Conservation (phyloP, 768 basidiomycete genomes). For the Sporobolomyces phaffii region DNA sequence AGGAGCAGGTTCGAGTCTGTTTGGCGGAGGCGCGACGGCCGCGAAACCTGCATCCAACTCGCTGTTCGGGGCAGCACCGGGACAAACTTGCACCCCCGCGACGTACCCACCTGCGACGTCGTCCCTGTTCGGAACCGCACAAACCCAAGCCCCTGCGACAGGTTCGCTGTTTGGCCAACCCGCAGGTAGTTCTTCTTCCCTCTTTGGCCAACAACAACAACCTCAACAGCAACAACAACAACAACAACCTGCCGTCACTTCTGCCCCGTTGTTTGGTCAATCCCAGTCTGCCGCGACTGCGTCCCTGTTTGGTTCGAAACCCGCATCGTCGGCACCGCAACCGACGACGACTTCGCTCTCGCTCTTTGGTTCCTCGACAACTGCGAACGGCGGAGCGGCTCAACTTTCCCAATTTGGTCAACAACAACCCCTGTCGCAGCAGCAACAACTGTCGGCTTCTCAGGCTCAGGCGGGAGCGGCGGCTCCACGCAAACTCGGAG, state of each 20-base stretch:
- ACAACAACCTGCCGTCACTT: constrained; percentile 41
- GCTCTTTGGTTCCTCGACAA: constrained; percentile 44
- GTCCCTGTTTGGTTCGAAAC: constrained; percentile 34
- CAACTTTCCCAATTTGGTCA: neutral
- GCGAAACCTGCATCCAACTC: no score
- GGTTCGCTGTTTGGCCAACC: constrained; percentile 2
- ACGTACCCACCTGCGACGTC: neutral
- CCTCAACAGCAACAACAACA: constrained; percentile 30
- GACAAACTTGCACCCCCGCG: neutral
- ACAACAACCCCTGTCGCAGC: neutral
- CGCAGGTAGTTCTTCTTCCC: no score
- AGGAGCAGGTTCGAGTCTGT: constrained; percentile 3
- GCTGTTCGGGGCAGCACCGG: no score
- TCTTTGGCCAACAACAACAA: constrained; percentile 17
- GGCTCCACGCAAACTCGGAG: constrained; percentile 49
- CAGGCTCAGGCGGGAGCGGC: constrained; percentile 44
- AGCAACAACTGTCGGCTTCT: constrained; percentile 44
- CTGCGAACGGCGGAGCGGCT: constrained; percentile 5
- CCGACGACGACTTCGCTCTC: constrained; percentile 41
- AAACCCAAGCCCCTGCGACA: neutral
- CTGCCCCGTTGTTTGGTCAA: constrained; percentile 43
- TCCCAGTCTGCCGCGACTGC: constrained; percentile 25
- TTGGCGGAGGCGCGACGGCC: neutral
- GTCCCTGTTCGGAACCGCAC: neutral
- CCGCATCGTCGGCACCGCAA: constrained; percentile 38